Conservation (phyloP, 106 monocot genomes). For the Iris macrosiphon region DNA sequence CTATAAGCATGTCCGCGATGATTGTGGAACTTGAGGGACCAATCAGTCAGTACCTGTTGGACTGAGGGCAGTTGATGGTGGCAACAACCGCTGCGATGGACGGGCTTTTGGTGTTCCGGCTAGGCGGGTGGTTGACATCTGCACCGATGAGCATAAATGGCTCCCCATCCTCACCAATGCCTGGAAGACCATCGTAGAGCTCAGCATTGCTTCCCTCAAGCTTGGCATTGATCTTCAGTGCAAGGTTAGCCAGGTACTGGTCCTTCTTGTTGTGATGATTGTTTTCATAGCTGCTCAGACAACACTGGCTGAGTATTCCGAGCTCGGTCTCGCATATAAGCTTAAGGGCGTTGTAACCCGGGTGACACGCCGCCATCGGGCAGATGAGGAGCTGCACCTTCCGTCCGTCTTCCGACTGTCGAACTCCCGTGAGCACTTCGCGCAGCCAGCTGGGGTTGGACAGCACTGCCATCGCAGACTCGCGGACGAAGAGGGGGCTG, state of each 20-base stretch:
- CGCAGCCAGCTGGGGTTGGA: constrained; percentile 1
- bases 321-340: constrained; percentile 36
- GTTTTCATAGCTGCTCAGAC: constrained; percentile 14
- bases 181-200: constrained; percentile 18
- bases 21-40: too few species aligned
- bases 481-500: not conserved
- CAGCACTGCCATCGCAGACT: constrained; percentile 12
- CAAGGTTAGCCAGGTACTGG: constrained; percentile 32
- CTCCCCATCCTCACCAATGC: not conserved
- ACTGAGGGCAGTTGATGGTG: constrained; percentile 13
- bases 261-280: constrained; percentile 10
- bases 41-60: constrained; percentile 15
- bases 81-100: constrained; percentile 40
- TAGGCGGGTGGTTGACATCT: constrained; percentile 46
- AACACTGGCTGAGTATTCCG: constrained; percentile 44
- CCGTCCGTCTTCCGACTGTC: not conserved
- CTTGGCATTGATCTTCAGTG: constrained; percentile 52
- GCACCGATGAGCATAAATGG: constrained; percentile 42
- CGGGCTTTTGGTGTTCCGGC: constrained; percentile 15
- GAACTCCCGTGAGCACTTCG: constrained; percentile 8
- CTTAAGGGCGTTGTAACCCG: constrained; percentile 40
- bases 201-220: constrained; percentile 41
- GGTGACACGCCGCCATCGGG: constrained; percentile 20
- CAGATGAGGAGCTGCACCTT: constrained; percentile 34
- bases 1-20: too few species aligned